phyloP scores from a whole-genome alignment of 257 asterid genomes.

The Salvia miltiorrhiza region DNA sequence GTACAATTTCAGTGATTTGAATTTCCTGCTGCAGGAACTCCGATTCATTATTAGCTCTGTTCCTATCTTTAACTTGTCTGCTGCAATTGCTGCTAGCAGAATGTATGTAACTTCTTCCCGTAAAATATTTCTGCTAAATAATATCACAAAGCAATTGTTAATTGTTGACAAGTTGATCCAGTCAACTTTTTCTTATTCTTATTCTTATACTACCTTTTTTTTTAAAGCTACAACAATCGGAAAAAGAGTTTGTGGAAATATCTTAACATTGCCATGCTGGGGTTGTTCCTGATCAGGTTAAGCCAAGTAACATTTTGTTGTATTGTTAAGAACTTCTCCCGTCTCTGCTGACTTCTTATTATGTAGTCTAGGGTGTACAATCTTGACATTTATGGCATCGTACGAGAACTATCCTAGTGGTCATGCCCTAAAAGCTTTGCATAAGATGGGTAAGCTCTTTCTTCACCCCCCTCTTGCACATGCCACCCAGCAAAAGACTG shows the following conservation, averaged over 20 bases:
- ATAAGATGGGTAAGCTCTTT: conserved; percentile 60
- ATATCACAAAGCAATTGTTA: not conserved
- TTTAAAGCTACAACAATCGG: conserved; percentile 92
- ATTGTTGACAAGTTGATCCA: not conserved
- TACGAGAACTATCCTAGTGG: conserved; percentile 95
- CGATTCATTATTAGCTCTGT: conserved; percentile 90
- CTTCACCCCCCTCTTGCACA: conserved; percentile 13
- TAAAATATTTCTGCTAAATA: not conserved
- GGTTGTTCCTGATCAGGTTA: conserved; percentile 73
- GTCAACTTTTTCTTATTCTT: not conserved
- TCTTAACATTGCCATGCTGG: conserved; percentile 71
- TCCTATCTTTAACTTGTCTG: conserved; percentile 87
- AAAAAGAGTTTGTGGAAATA: conserved; percentile 75
- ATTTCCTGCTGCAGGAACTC: conserved; percentile 74
- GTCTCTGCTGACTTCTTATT: conserved; percentile 40
- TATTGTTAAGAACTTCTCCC: conserved; percentile 5
- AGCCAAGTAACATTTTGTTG: conserved; percentile 17
- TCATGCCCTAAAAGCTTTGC: conserved; percentile 67
- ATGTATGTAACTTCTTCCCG: conserved; percentile 46
- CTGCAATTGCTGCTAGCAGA: conserved; percentile 91
- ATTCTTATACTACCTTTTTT: conserved; percentile 12
- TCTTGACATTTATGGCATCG: conserved; percentile 72
- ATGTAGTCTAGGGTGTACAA: conserved; percentile 85
- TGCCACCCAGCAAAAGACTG: not conserved
- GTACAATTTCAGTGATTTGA: conserved; percentile 3